Conservation (phyloP, 495 filamentous ascomycete genomes). For the Lepidopterella palustris region DNA sequence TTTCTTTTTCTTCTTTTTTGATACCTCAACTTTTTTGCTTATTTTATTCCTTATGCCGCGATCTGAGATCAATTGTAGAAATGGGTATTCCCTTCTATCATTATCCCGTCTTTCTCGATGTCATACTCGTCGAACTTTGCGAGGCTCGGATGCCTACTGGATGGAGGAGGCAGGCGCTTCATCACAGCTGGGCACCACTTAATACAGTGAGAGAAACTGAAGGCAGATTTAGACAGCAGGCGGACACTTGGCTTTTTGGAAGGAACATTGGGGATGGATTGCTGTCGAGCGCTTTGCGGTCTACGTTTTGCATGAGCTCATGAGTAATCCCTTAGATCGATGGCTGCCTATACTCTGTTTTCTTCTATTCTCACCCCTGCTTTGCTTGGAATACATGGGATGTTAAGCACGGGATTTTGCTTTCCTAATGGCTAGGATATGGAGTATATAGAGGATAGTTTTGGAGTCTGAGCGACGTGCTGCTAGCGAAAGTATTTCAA, state of each 20-base stretch:
- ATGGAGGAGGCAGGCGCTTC: constrained; percentile 34
- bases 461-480: too few relatives aligned
- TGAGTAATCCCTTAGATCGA: constrained; percentile 3
- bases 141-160: constrained; percentile 5
- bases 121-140: neutral
- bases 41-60: neutral
- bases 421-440: neutral
- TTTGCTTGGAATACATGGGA: neutral
- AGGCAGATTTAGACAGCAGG: neutral
- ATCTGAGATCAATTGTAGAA: neutral
- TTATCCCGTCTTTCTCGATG: neutral
- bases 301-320: neutral
- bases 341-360: neutral
- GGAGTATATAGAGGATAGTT: neutral
- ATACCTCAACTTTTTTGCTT: constrained; percentile 13
- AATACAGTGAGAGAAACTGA: constrained; percentile 3
- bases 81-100: neutral
- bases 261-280: neutral
- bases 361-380: neutral
- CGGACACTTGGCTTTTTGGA: neutral
- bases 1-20: neutral
- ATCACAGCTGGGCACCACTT: constrained; percentile 18
- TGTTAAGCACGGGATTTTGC: neutral
- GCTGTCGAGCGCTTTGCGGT: neutral
- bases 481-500: too few relatives aligned